These are phyloP conservation scores for Fomitopsis betulina DNA, from an alignment of 1,284 basidiomycete genomes.

Conservation along the genomic window DNA sequence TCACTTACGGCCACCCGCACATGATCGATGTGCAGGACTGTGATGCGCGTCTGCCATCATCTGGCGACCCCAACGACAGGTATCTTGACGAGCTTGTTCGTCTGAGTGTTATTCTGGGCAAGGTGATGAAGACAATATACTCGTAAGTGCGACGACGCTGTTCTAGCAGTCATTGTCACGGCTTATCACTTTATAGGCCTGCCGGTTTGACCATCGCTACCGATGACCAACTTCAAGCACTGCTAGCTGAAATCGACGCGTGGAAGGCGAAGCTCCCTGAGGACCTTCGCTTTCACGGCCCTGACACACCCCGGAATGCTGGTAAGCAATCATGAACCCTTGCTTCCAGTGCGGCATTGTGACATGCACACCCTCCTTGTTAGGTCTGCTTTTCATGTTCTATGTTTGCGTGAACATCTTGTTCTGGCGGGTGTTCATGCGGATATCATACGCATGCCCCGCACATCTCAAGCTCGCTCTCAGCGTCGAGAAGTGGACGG, in stretches of 20 bases:
- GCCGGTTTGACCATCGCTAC: constrained; percentile 81
- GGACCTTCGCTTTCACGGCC: constrained; percentile 69
- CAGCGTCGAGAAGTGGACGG: constrained; percentile 76
- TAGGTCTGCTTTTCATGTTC: constrained; percentile 81
- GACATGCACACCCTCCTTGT: background rate
- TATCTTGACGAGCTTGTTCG: constrained; percentile 87
- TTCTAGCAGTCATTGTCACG: constrained; percentile 8
- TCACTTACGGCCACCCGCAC: constrained; percentile 81
- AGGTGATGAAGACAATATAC: constrained; percentile 89
- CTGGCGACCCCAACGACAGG: constrained; percentile 64
- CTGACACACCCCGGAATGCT: constrained; percentile 53
- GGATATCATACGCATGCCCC: constrained; percentile 85
- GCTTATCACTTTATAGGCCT: constrained; percentile 46
- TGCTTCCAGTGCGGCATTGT: background rate
- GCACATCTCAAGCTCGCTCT: constrained; percentile 82
- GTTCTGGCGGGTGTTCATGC: constrained; percentile 94
- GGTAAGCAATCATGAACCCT: constrained; percentile 41
- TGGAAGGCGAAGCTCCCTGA: constrained; percentile 79
- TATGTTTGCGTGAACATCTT: constrained; percentile 88
- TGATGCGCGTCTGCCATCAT: constrained; percentile 83
- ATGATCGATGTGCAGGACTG: constrained; percentile 94
- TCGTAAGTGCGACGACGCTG: constrained; percentile 41
- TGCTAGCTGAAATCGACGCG: constrained; percentile 71
- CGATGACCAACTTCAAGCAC: constrained; percentile 67
- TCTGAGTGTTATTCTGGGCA: constrained; percentile 81